Percentiles rank a stretch among this genome's conserved stretches.
Conservation (phyloP, 2,329 filamentous ascomycete species). For the Epichloe typhina region DNA sequence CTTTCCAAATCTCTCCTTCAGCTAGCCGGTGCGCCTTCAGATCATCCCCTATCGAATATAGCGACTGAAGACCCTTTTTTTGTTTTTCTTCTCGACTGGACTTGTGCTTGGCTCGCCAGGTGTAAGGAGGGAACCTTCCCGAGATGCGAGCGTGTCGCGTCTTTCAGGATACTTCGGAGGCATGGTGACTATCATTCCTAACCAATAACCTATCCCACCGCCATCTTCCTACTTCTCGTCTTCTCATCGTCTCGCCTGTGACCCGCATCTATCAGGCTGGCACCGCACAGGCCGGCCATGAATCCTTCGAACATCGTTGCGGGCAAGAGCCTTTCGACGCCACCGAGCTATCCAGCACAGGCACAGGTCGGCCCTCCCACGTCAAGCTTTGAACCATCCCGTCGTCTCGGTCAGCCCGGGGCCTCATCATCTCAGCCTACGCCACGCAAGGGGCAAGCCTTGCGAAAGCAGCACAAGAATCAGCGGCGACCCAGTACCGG, state of each 20-base stretch:
- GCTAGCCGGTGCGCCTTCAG: neutral
- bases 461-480: conserved; percentile 72
- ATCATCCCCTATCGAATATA: neutral
- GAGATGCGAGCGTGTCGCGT: neutral
- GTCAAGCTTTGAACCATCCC: conserved; percentile 36
- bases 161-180: neutral
- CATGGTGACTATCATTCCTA: neutral
- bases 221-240: neutral
- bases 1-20: neutral
- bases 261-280: neutral
- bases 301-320: conserved; percentile 18
- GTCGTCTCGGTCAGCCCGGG: conserved; percentile 30
- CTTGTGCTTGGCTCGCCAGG: neutral
- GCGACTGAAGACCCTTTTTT: neutral
- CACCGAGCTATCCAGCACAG: conserved; percentile 27
- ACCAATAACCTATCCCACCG: neutral
- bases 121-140: neutral
- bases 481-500: conserved; percentile 53
- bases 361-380: conserved; percentile 28
- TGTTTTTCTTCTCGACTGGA: neutral
- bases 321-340: conserved; percentile 39
- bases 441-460: conserved; percentile 62
- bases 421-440: conserved; percentile 21
- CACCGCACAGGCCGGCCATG: conserved; percentile 15
- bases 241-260: neutral